Percentiles rank a stretch among this genome's conserved stretches.
These are phyloP conservation scores for Fistulinella cinereoalba DNA, from an alignment of 1,284 basidiomycete species.

Conservation along the genomic window DNA sequence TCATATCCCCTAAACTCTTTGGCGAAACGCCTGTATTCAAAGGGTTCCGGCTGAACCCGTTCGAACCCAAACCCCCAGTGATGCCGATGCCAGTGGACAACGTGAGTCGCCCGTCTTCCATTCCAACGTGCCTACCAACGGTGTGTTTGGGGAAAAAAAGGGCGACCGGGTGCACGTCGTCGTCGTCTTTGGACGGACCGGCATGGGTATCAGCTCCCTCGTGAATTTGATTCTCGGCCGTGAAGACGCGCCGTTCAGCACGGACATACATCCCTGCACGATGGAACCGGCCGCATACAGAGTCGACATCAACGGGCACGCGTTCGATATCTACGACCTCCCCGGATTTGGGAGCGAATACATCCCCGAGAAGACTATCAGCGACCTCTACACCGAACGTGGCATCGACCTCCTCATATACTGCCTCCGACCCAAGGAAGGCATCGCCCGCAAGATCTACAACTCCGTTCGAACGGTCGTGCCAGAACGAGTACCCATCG, in stretches of 20 bases:
- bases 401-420: conserved; percentile 32
- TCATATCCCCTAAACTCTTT: conserved; percentile 21
- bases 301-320: conserved; percentile 29
- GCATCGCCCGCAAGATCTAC: conserved; percentile 27
- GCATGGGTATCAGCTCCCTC: conserved; percentile 32
- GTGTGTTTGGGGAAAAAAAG: conserved; percentile 1
- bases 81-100: conserved; percentile 32
- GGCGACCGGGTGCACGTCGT: conserved; percentile 32
- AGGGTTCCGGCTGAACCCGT: conserved; percentile 25
- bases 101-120: conserved; percentile 11
- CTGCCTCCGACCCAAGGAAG: conserved; percentile 29
- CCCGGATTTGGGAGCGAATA: conserved; percentile 26
- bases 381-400: conserved; percentile 28
- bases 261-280: conserved; percentile 32
- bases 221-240: conserved; percentile 31
- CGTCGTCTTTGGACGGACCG: conserved; percentile 33
- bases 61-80: conserved; percentile 20
- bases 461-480: conserved; percentile 25
- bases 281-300: conserved; percentile 22
- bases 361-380: conserved; percentile 23
- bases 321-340: conserved; percentile 32
- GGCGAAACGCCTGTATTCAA: conserved; percentile 22
- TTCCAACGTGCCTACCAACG: not conserved
- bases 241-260: conserved; percentile 34
- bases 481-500: conserved; percentile 32